These are phyloP conservation scores for Millerozyma miso DNA, from an alignment of 805 yeast species.

Conservation along the genomic window DNA sequence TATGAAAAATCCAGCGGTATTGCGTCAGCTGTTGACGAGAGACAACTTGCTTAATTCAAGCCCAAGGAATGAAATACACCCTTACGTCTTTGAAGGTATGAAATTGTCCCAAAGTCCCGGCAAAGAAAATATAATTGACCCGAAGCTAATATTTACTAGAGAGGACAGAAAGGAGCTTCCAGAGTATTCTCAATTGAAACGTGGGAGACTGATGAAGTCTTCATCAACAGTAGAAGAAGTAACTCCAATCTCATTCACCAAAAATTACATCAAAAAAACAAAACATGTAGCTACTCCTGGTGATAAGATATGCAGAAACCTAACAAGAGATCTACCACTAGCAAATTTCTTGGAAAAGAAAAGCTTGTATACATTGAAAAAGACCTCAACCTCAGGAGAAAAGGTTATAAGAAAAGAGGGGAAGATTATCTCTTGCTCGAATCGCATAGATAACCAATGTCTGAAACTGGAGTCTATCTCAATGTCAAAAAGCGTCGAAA, in stretches of 20 bases:
- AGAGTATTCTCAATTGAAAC: neutral
- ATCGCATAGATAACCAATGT: neutral
- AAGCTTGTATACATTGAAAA: neutral
- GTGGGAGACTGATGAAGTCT: neutral
- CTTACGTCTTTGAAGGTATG: neutral
- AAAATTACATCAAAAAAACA: neutral
- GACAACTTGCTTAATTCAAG: neutral
- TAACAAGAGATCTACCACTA: constrained; percentile 1
- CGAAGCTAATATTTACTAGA: neutral
- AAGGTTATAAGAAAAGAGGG: neutral
- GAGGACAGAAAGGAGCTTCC: neutral
- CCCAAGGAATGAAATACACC: neutral
- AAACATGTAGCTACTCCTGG: neutral
- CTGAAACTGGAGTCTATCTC: neutral
- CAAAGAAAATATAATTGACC: constrained; percentile 2
- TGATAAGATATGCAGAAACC: neutral
- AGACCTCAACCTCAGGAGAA: neutral
- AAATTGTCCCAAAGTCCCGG: neutral
- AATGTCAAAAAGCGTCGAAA: neutral
- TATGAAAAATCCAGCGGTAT: neutral
- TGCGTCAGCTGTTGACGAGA: neutral
- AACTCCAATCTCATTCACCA: neutral
- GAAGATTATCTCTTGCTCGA: neutral
- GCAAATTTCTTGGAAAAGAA: neutral
- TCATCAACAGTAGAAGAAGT: neutral